Evolutionary conservation across 768 basidiomycete species (phyloP), one percentile per base, ranked within the genome.

Genomic region (Psilocybe cyanescens): DNA sequence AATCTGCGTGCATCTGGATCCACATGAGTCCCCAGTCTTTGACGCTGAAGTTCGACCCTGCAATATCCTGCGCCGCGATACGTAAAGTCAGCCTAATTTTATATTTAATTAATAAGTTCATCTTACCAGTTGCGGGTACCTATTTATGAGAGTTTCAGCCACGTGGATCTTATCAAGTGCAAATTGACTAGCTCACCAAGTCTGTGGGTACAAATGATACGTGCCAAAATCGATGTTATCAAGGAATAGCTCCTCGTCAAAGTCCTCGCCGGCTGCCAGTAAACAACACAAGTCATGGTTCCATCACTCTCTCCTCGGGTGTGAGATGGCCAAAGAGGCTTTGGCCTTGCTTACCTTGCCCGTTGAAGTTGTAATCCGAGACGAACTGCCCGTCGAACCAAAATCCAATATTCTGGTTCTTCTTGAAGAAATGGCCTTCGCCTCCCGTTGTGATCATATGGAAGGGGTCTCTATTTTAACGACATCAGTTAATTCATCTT

Each of bases 311-410:
- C 8, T 59, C 35, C 1, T 35, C 17, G 49, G 28, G 6, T 33
- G 7, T 19, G 6, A n/a, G 4, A 39, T 37, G 17, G 8, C 19
- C 46, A 29, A 2, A 19, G 16, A 3, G 31, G 44, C 14, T 48
- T 57, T 1, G 33, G 80, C 80, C 79, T 77, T 82, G 74, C 0
- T 83, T 83, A 82, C 82, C 81, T 79, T 83, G 76, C 0, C 85
- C 84, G 53, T 86, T 81, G 72, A 81, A 85, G 64, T 85, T 86
- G 67, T 83, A 84, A 60, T 87, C 84, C 33, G 78, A 79, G 53
- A 78, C 72, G 9, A 79, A 76, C 3, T 71, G 68, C 2, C 80
- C 78, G 64, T 84, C 72, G 58, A 69, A 73, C 80, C 80, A 84
- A 60, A 75, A 81, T 24, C 72, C 71, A 28, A 71, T 73, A 6